Conservation (phyloP, 202 grass and related monocot genomes). For the Digitaria exilis region DNA sequence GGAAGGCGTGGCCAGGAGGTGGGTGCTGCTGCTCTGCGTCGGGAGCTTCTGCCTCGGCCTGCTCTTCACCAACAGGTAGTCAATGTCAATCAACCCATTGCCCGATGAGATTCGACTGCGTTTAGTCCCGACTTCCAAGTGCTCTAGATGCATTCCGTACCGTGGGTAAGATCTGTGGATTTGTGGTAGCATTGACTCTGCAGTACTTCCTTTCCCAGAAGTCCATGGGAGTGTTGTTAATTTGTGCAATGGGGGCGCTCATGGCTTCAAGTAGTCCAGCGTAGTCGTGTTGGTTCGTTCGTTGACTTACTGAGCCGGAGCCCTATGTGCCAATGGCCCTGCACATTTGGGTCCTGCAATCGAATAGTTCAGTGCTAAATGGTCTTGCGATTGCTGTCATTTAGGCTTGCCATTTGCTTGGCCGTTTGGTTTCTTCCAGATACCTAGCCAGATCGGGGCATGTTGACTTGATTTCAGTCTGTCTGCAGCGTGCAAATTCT, state of each 20-base stretch:
- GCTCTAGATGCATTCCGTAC: not conserved
- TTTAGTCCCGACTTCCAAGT: not conserved
- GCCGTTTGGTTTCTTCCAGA: no score
- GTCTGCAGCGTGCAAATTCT: not conserved
- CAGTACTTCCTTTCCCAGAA: not conserved
- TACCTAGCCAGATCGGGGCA: no score
- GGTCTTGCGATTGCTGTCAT: no score
- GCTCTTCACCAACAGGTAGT: conserved; percentile 81
- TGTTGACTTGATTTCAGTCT: not conserved
- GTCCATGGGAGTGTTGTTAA: not conserved
- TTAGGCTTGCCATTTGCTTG: no score
- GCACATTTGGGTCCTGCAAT: not conserved
- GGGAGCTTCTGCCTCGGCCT: conserved; percentile 87
- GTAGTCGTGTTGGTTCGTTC: not conserved
- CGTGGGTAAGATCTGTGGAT: not conserved
- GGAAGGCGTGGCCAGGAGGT: conserved; percentile 55
- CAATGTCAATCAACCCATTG: not conserved
- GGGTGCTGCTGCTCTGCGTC: conserved; percentile 79
- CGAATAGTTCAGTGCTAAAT: no score
- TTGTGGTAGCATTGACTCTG: not conserved
- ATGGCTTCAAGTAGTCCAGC: not conserved
- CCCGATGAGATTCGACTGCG: not conserved
- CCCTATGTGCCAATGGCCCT: not conserved
- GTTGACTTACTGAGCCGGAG: not conserved
- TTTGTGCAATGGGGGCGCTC: not conserved